Conservation (phyloP, 257 asterid species). For the Fraxinus excelsior region DNA sequence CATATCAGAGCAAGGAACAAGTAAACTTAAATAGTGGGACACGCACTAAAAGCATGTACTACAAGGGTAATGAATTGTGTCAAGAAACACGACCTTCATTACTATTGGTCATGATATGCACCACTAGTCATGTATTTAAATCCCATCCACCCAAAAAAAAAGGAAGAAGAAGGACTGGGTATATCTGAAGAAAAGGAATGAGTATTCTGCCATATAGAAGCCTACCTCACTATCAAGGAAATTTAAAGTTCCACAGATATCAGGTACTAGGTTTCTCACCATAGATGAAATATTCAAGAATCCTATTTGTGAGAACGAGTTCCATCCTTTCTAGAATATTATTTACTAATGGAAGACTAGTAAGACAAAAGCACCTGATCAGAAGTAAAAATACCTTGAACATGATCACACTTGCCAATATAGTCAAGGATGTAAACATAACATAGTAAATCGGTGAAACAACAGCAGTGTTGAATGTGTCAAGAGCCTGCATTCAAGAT, state of each 20-base stretch:
- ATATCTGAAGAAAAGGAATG: neutral
- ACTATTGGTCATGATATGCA: neutral
- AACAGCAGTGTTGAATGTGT: constrained; percentile 41
- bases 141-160: neutral
- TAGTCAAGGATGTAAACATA: constrained; percentile 45
- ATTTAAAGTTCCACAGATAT: neutral
- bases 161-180: neutral
- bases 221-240: neutral
- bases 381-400: constrained; percentile 45
- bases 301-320: constrained; percentile 2
- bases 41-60: neutral
- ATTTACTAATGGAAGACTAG: constrained; percentile 9
- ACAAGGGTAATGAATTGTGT: neutral
- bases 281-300: neutral
- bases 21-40: neutral
- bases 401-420: constrained; percentile 46
- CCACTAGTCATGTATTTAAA: neutral
- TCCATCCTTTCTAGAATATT: neutral
- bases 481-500: constrained; percentile 41
- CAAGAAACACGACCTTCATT: neutral
- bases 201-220: neutral
- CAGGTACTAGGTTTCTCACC: neutral
- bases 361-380: neutral
- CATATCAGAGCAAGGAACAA: neutral
- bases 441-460: constrained; percentile 46